Percentiles rank a stretch among this genome's conserved stretches.
phyloP scores from a whole-genome alignment of 139 green algal genomes.

The Chara braunii region DNA sequence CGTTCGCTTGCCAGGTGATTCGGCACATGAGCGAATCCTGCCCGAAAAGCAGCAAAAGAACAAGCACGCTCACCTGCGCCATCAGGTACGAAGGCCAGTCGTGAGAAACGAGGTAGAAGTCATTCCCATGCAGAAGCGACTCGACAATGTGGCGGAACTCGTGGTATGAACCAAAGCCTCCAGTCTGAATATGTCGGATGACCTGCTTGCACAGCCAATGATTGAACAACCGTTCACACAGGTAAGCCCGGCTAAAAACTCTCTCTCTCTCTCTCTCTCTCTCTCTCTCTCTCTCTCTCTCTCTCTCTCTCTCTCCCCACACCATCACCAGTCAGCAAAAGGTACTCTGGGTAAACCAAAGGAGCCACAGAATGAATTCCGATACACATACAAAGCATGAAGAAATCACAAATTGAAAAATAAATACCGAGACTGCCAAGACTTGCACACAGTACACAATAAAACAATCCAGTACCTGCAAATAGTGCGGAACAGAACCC shows the following conservation, averaged over 20 bases:
- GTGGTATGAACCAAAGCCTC: conserved; percentile 84
- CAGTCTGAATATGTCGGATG: conserved; percentile 66
- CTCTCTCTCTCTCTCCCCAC: too few relatives aligned
- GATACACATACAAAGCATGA: too few relatives aligned
- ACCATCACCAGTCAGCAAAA: too few relatives aligned
- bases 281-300: background rate
- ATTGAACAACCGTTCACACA: background rate
- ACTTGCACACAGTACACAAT: too few relatives aligned
- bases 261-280: background rate
- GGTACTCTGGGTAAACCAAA: too few relatives aligned
- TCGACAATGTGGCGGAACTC: conserved; percentile 84
- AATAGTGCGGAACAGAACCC: too few relatives aligned
- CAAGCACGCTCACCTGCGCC: conserved; percentile 25
- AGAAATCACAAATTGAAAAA: too few relatives aligned
- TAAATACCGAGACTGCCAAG: too few relatives aligned
- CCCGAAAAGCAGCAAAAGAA: background rate
- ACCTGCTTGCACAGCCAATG: conserved; percentile 37
- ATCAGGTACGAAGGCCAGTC: conserved; percentile 49
- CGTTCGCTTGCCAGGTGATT: too few relatives aligned
- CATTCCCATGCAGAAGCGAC: conserved; percentile 49
- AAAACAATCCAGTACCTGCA: too few relatives aligned
- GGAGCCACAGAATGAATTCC: too few relatives aligned
- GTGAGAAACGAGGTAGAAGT: conserved; percentile 43
- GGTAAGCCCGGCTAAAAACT: too few relatives aligned
- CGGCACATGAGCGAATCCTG: conserved; percentile 2